A percentile compares a stretch with the other conserved stretches of the same genome.
phyloP scores from a whole-genome alignment of 192 early-diverging fungal genomes.

The Linnemannia zychae region DNA sequence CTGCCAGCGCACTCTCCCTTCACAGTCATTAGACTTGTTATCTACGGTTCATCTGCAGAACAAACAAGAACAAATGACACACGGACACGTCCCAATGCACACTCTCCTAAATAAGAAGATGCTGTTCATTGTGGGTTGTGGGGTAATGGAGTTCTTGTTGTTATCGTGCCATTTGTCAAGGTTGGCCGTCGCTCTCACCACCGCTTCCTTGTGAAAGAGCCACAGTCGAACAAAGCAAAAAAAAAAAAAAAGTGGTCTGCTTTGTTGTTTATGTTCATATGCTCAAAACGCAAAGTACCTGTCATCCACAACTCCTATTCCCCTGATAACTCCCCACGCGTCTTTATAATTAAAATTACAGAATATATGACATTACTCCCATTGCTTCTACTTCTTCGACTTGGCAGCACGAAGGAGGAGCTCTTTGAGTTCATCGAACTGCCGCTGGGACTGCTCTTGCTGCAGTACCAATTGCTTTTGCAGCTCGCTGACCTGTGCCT shows the following conservation, averaged over 20 bases:
- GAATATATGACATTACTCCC: background rate
- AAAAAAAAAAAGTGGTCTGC: too few relatives aligned
- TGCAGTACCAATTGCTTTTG: conserved; percentile 13
- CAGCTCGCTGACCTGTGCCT: background rate
- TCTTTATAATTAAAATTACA: too few relatives aligned
- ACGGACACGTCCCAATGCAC: background rate
- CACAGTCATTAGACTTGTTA: background rate
- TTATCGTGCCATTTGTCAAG: background rate
- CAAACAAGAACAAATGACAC: background rate
- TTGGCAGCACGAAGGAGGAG: conserved; percentile 2
- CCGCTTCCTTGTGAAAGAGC: background rate
- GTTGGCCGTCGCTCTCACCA: background rate
- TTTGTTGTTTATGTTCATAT: too few relatives aligned
- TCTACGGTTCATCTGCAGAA: background rate
- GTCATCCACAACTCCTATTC: too few relatives aligned
- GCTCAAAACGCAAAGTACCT: too few relatives aligned
- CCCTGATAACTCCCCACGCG: too few relatives aligned
- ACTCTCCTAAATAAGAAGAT: too few relatives aligned
- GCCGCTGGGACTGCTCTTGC: conserved; percentile 13
- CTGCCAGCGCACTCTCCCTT: background rate
- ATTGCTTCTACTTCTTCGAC: background rate
- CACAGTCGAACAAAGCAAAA: too few relatives aligned
- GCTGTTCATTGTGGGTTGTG: background rate
- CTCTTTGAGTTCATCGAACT: conserved; percentile 27
- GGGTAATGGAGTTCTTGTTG: background rate